Base-by-base conservation (phyloP, 352 stramenopile species). In the Globisporangium nunn region DNA sequence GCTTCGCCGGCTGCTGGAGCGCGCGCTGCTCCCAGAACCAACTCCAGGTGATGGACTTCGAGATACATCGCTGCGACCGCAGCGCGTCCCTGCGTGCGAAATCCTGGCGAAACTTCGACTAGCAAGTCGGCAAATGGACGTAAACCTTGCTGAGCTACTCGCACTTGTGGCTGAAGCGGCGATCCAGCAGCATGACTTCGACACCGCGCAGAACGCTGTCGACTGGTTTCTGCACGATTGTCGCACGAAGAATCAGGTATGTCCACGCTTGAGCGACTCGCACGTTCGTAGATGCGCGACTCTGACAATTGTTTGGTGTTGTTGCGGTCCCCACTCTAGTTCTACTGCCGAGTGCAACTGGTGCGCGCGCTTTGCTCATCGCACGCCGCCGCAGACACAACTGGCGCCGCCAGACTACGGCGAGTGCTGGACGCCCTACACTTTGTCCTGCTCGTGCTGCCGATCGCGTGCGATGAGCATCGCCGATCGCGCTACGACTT, bases 331-430 rank as follows among this genome's bases (percentile, higher is more conserved):
- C 12, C 2, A 50, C 0, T 14, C 4, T 18, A 91, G 84, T 96
- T 97, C 66, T 92, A 88, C 61, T 96, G 86, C 63, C 78, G 90
- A 50, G 75, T 81, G 4, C 78, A 91, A 54, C 89, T 97, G 33
- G 77, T 90, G 6, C 85, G 78, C 2, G 87, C 88, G 3, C 77
- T 81, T 14, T 89, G 75, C 44, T 64, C 72, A 10, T 76, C 81
- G 1, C 56, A 81, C 8, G 70, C 71, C 23, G 79, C 75, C 4
- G 52, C 71, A 2, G 18, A 56, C 0, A 68, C 78, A 31, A 79
- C 70, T 3, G 74, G 85, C 2, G 67, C 74, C 0, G 35, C 45
- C 11, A 74, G 73, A 54, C 59, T 85, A 1, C 74, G 66, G 17
- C 76, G 67, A 52, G 68, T 91, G 44, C 63, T 91, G 2, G 76